Evolutionary conservation across 2,329 filamentous ascomycete genomes (phyloP), one percentile per base, ranked within the genome.

Genomic region (Fonsecaea pugnacius): DNA sequence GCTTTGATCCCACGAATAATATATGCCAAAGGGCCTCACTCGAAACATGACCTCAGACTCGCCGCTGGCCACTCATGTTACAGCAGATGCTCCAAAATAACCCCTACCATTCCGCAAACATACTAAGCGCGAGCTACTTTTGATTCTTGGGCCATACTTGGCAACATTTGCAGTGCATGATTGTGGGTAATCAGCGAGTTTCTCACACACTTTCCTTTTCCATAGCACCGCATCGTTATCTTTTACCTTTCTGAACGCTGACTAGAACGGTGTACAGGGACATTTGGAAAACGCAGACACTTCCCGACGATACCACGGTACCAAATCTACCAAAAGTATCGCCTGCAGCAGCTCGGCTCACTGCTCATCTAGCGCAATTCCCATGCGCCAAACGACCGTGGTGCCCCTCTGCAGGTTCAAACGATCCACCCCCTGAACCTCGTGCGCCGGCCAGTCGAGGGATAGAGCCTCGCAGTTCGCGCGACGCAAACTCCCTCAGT

Each of bases 401-500:
- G 30, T 53, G 32, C 27, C 51, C 51, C 27, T 53, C 51, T n/a
- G 18, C n/a, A 35, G 30, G 18, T 53, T 18, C n/a, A 24, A 48
- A 27, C 52, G 50, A 53, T 48, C 54, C 46, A 32, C 32, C 40
- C 58, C 62, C 62, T 54, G 38, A 48, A 55, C 38, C 52, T 48
- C 58, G 43, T 60, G 38, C 52, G 57, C 46, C 52, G 8, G 30
- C 16, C 38, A 61, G 18, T 50, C 50, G 43, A 48, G 43, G 18
- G 27, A 30, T 27, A 48, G 54, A 60, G 60, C 57, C 56, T 63
- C 50, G 58, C 60, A 24, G 24, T 46, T 62, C 24, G 61, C 58
- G 62, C 65, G 51, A 59, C 59, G 54, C 50, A 18, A 27, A 63
- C 46, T 30, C 51, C 60, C 52, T 65, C 63, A 63, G 57, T 59